These are phyloP conservation scores for Martensiomyces pterosporus DNA, from an alignment of 192 early-diverging fungal genomes.

Conservation along the genomic window DNA sequence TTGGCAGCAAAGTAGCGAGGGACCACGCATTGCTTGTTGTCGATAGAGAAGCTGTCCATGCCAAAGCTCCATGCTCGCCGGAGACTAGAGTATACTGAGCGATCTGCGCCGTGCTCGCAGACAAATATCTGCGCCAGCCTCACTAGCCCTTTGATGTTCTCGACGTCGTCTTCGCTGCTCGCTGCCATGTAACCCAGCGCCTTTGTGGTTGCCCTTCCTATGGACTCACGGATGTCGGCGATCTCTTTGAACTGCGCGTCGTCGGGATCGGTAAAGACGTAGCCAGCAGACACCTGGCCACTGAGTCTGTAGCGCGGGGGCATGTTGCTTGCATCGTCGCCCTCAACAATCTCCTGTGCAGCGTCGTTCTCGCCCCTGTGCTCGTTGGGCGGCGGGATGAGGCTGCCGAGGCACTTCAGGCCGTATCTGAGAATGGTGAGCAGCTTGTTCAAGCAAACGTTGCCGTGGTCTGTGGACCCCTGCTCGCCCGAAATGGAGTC, in stretches of 20 bases:
- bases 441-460: slow-evolving; percentile 31
- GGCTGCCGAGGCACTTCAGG: slow-evolving; percentile 21
- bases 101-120: slow-evolving; percentile 35
- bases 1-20: slow-evolving; percentile 30
- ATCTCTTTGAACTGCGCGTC: slow-evolving; percentile 50
- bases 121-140: slow-evolving; percentile 46
- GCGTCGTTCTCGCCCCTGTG: slow-evolving; percentile 8
- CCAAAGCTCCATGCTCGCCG: slow-evolving; percentile 27
- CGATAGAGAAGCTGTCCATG: slow-evolving; percentile 32
- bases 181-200: slow-evolving; percentile 42
- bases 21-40: slow-evolving; percentile 18
- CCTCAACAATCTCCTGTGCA: slow-evolving; percentile 14
- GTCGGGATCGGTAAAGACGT: slow-evolving; percentile 60
- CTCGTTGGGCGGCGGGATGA: slow-evolving; percentile 25
- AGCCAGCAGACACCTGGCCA: slow-evolving; percentile 56
- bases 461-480: slow-evolving; percentile 22
- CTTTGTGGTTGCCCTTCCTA: slow-evolving; percentile 53
- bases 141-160: slow-evolving; percentile 64
- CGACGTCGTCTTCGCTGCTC: slow-evolving; percentile 70
- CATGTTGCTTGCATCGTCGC: slow-evolving; percentile 23
- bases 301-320: slow-evolving; percentile 27
- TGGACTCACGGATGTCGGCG: slow-evolving; percentile 50
- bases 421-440: slow-evolving; percentile 16
- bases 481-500: slow-evolving; percentile 2
- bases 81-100: slow-evolving; percentile 1